Evolutionary conservation across 169 alveolate genomes (phyloP).

Genomic region (Cryptosporidium muris): DNA sequence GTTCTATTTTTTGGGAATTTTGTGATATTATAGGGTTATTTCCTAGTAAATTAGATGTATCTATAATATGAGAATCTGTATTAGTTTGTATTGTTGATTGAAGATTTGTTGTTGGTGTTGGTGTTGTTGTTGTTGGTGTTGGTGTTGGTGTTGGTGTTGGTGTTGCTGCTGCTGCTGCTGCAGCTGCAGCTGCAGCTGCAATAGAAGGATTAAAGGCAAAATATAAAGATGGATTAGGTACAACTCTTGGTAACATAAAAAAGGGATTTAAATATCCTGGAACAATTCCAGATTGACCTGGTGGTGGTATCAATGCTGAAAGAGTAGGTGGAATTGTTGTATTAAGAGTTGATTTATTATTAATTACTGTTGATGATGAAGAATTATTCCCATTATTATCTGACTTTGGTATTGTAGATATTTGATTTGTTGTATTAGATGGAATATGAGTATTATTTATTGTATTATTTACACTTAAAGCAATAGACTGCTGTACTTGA

Average conservation of each 20-base stretch:
- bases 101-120: background rate
- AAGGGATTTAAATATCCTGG: constrained; percentile 61
- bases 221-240: constrained; percentile 15
- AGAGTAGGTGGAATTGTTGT: background rate
- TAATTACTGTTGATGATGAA: no score
- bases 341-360: background rate
- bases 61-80: background rate
- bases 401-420: no score
- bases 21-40: background rate
- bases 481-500: constrained; percentile 27
- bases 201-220: constrained; percentile 49
- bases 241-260: constrained; percentile 51
- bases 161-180: constrained; percentile 10
- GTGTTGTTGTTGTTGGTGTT: constrained; percentile 6
- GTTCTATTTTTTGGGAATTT: background rate
- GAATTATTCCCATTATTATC: no score
- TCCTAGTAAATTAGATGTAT: background rate
- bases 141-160: constrained; percentile 20
- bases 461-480: background rate
- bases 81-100: background rate
- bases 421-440: no score
- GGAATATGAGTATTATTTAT: background rate
- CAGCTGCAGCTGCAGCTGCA: constrained; percentile 27
- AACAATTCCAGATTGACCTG: constrained; percentile 10
- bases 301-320: constrained; percentile 8